Conservation (phyloP, 1,139 yeast species). For the Spencermartinsiella ligniputridi region DNA sequence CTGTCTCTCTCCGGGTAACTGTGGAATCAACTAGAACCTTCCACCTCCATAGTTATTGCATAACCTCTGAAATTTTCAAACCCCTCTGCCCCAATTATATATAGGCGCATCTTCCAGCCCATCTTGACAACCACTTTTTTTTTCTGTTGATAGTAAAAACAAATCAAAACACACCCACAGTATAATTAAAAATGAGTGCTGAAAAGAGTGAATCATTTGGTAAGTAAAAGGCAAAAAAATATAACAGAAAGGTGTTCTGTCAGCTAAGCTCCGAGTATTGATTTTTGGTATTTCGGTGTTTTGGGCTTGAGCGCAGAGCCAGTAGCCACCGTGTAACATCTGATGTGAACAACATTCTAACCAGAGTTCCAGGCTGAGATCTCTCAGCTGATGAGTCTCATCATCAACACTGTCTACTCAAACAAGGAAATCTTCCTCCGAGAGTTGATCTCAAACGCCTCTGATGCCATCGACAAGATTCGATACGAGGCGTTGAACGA, state of each 20-base stretch:
- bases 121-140: no score
- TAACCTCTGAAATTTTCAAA: neutral
- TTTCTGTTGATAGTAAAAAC: no score
- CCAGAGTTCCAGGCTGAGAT: constrained; percentile 96
- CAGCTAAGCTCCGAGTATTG: neutral
- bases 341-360: no score
- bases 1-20: neutral
- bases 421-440: constrained; percentile 99
- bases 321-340: neutral
- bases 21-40: neutral
- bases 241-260: no score
- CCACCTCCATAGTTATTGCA: neutral
- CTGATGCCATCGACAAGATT: constrained; percentile 94
- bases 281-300: neutral
- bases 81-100: neutral
- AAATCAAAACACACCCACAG: no score
- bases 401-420: constrained; percentile 99
- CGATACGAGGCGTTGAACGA: constrained; percentile 95
- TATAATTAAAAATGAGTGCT: constrained; percentile 16
- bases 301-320: neutral
- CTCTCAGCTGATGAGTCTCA: constrained; percentile 99
- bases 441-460: constrained; percentile 98
- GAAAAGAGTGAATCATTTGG: constrained; percentile 41
- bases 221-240: no score
- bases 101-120: neutral